These are phyloP conservation scores for Phylloporus scabripes DNA, from an alignment of 768 basidiomycete genomes.

Conservation along the genomic window DNA sequence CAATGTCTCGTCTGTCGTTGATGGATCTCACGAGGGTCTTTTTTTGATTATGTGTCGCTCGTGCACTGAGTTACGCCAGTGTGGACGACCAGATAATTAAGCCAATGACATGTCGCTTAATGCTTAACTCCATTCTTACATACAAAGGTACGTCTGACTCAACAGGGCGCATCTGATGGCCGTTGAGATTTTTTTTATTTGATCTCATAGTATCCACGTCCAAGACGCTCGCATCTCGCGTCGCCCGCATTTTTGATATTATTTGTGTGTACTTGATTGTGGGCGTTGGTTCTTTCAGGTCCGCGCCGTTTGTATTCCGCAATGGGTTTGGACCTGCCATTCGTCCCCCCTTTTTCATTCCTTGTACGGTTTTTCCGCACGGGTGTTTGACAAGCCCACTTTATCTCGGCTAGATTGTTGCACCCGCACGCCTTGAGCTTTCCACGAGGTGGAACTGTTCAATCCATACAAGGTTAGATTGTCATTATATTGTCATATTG, in stretches of 20 bases:
- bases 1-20: neutral
- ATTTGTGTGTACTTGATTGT: neutral
- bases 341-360: neutral
- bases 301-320: neutral
- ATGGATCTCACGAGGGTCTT: neutral
- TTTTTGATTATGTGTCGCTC: neutral
- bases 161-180: neutral
- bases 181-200: neutral
- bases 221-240: neutral
- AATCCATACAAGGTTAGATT: constrained; percentile 22
- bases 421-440: constrained; percentile 17
- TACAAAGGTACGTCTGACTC: neutral
- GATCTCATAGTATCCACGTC: neutral
- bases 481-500: constrained; percentile 13
- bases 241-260: neutral
- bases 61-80: neutral
- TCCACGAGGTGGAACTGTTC: constrained; percentile 25
- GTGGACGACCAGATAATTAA: neutral
- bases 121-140: neutral
- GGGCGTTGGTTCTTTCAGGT: neutral
- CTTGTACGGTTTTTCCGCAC: neutral
- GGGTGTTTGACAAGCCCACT: neutral
- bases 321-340: neutral
- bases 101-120: neutral
- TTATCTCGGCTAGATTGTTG: constrained; percentile 27